phyloP scores from a whole-genome alignment of 306 rosid genomes.

The Malus domestica region ASM211411v1 NC_041803.1:10426501-10427000 shows the following conservation, averaged over 20 bases:
- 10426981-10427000: too few relatives aligned
- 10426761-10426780: slow-evolving; percentile 95
- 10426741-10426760: slow-evolving; percentile 91
- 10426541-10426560: not conserved
- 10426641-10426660: slow-evolving; percentile 1
- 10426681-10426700: slow-evolving; percentile 88
- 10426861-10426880: too few relatives aligned
- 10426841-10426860: not conserved
- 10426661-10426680: slow-evolving; percentile 6
- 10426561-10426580: not conserved
- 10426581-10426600: not conserved
- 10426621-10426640: not conserved
- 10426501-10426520: not conserved
- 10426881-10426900: not conserved
- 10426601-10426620: not conserved
- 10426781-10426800: slow-evolving; percentile 86
- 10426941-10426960: not conserved
- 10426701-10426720: slow-evolving; percentile 90
- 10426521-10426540: not conserved
- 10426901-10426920: not conserved
- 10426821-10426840: slow-evolving; percentile 2
- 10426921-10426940: not conserved
- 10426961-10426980: not conserved
- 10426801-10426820: slow-evolving; percentile 95
- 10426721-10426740: slow-evolving; percentile 86